phyloP scores from a whole-genome alignment of 805 yeast genomes.

The Debaryomyces hansenii region DNA sequence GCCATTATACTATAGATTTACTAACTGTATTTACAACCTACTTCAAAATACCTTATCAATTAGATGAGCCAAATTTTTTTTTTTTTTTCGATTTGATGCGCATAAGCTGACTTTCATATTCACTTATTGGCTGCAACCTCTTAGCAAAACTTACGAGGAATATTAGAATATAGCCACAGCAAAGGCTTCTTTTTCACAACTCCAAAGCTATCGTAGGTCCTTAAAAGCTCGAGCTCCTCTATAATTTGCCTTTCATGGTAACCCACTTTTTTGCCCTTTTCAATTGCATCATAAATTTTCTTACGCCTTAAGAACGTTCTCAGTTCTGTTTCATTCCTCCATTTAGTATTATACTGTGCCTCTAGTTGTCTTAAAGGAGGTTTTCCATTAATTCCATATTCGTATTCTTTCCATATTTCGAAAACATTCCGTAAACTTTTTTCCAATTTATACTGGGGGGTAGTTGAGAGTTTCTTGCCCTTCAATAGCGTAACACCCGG shows the following conservation, averaged over 20 bases:
- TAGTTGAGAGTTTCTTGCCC: background rate
- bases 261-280: conserved; percentile 47
- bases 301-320: conserved; percentile 55
- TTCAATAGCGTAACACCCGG: background rate
- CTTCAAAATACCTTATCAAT: background rate
- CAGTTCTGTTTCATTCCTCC: conserved; percentile 58
- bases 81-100: background rate
- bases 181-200: conserved; percentile 32
- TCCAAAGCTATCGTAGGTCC: conserved; percentile 43
- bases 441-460: conserved; percentile 24
- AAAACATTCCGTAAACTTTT: conserved; percentile 36
- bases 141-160: conserved; percentile 21
- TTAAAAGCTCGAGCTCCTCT: conserved; percentile 45
- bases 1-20: conserved; percentile 1
- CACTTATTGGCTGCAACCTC: conserved; percentile 6
- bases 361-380: conserved; percentile 54
- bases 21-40: background rate
- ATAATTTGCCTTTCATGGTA: conserved; percentile 43
- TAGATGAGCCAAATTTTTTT: background rate
- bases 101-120: background rate
- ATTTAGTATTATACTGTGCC: conserved; percentile 47
- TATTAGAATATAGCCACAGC: conserved; percentile 29
- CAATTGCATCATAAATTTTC: conserved; percentile 56
- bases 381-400: conserved; percentile 50
- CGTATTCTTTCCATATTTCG: conserved; percentile 60